Evolutionary conservation across 768 basidiomycete genomes (phyloP).

Genomic region (Lentinula sp.): DNA sequence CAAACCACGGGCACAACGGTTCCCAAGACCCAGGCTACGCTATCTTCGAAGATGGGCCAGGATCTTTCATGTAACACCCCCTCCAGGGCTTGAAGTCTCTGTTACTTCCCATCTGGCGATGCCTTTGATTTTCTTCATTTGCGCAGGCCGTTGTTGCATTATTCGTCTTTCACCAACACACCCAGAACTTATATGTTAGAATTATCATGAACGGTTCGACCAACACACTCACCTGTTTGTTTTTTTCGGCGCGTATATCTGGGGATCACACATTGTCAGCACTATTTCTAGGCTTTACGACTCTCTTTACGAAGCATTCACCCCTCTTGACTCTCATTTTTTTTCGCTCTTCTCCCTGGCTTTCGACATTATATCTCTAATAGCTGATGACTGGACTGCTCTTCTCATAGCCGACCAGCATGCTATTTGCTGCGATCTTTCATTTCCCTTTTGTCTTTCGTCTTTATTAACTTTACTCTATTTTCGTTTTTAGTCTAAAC

Average conservation of each 20-base stretch:
- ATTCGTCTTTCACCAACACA: background rate
- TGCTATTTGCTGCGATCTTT: background rate
- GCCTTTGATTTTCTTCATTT: background rate
- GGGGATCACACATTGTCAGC: background rate
- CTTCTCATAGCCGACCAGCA: background rate
- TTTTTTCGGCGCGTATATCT: background rate
- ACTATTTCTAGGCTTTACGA: background rate
- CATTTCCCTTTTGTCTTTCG: background rate
- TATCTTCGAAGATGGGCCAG: background rate
- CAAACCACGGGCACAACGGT: background rate
- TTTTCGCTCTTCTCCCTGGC: background rate
- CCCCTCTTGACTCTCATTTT: background rate
- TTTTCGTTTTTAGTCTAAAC: background rate
- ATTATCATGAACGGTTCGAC: background rate
- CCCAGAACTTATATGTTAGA: background rate
- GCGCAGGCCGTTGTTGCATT: constrained; percentile 6
- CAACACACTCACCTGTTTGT: background rate
- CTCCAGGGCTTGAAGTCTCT: background rate
- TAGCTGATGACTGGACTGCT: background rate
- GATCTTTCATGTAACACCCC: background rate
- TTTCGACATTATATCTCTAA: background rate
- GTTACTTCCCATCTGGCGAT: background rate
- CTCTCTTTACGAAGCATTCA: constrained; percentile 1
- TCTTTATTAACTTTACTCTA: background rate
- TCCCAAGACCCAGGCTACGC: background rate